Evolutionary conservation across 352 stramenopile species (phyloP).

Genomic region (Pythium diclinum): DNA sequence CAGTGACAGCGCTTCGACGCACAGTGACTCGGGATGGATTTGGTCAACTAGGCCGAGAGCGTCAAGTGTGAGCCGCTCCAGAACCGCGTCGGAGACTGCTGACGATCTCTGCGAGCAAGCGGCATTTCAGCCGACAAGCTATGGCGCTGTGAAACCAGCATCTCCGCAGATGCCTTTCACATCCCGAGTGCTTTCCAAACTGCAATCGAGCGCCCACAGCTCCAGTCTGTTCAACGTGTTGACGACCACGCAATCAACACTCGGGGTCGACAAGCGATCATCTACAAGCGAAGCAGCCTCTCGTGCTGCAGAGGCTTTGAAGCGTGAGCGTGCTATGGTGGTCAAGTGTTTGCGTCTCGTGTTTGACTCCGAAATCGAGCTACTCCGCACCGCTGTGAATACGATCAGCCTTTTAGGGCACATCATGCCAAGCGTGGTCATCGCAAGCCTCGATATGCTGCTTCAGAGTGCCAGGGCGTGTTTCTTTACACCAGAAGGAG

Average conservation of each 20-base stretch:
- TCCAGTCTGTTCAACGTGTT: conserved; percentile 59
- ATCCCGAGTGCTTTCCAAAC: conserved; percentile 70
- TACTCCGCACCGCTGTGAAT: conserved; percentile 56
- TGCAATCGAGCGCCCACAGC: conserved; percentile 50
- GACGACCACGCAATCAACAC: conserved; percentile 27
- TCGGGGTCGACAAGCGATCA: conserved; percentile 11
- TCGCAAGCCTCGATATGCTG: conserved; percentile 36
- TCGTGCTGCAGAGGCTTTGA: background rate
- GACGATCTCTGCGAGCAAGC: conserved; percentile 10
- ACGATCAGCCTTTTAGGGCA: conserved; percentile 56
- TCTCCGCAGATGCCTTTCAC: conserved; percentile 52
- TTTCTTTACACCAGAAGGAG: conserved; percentile 60
- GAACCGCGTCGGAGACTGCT: background rate
- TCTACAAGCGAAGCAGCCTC: conserved; percentile 4
- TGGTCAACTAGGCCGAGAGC: conserved; percentile 16
- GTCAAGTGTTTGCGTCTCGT: conserved; percentile 44
- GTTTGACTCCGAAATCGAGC: conserved; percentile 56
- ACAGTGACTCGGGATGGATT: conserved; percentile 22
- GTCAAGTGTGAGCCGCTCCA: conserved; percentile 6
- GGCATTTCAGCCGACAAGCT: conserved; percentile 14
- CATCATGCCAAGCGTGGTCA: conserved; percentile 44
- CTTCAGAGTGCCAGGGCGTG: conserved; percentile 14
- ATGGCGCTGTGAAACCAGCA: conserved; percentile 14
- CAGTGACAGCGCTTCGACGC: conserved; percentile 7
- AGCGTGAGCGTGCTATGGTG: conserved; percentile 34